Evolutionary conservation across 208 protist species (phyloP), one percentile per base, ranked within the genome.

Genomic region (Leishmania lainsoni): DNA sequence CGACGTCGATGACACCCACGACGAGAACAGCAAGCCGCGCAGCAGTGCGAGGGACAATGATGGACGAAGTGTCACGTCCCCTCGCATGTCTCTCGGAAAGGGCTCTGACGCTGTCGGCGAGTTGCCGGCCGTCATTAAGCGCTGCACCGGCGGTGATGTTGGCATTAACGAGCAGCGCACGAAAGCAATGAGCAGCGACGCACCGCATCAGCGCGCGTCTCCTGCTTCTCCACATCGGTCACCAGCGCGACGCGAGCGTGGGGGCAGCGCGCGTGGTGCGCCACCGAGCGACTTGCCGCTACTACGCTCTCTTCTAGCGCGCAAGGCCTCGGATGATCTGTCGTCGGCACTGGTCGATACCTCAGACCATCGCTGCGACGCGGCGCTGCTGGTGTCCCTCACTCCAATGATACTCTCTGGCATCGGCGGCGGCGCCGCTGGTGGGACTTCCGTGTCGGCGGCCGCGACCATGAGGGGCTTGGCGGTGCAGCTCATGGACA

Each of bases 361-460:
- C 5, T 39, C 78, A 12, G 59, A 58, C 32, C 83, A 86, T 17
- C 65, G 79, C 58, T 85, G 91, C 73, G 85, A 90, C 35, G 84
- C 86, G 1, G 91, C 93, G 20, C 79, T 96, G 54, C 83, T 94
- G 26, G 61, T 96, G n/a, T 81, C 90, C 54, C 85, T 94, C 81
- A 96, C 91, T 9, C 93, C 91, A 3, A 96, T 96, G 93, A 84
- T 90, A 80, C 85, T 96, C 32, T 88, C 87, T 3, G 73, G 81
- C 3, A 63, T 54, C n/a, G 77, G 56, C 52, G 78, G 83, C 69
- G 73, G 35, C 59, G 76, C 87, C 6, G 75, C 39, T 14, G 69
- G 71, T 45, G 26, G 22, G 42, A 12, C 32, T 48, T 48, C 78
- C 35, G 35, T 54, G 45, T 51, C 69, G 12, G n/a, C 79, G 4